Evolutionary conservation across 2,329 filamentous ascomycete species (phyloP).

Genomic region (Pyricularia grisea): DNA sequence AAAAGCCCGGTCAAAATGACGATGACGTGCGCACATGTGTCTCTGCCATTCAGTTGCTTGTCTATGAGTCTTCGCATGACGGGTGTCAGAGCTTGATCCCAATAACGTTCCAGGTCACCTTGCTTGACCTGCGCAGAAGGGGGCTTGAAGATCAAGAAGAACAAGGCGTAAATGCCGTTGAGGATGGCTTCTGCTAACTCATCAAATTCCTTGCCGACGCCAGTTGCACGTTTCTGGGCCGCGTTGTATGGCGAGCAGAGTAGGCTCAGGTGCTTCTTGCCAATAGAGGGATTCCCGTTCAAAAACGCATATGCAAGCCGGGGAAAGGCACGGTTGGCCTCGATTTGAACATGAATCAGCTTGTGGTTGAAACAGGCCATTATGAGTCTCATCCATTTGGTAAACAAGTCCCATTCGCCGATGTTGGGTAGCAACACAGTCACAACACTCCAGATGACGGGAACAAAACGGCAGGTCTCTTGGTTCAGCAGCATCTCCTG

Average conservation of each 20-base stretch:
- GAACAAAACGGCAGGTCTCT: constrained; percentile 56
- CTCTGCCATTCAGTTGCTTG: constrained; percentile 27
- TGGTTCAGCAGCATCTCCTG: constrained; percentile 58
- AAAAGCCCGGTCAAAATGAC: constrained; percentile 67
- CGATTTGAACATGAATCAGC: constrained; percentile 59
- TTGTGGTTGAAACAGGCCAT: constrained; percentile 82
- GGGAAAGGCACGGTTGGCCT: constrained; percentile 81
- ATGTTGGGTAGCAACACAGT: constrained; percentile 66
- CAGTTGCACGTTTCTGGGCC: constrained; percentile 52
- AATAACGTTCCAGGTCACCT: constrained; percentile 63
- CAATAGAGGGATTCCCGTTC: constrained; percentile 48
- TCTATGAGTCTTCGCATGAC: constrained; percentile 51
- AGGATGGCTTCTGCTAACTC: constrained; percentile 49
- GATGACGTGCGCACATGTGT: constrained; percentile 49
- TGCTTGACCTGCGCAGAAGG: constrained; percentile 31
- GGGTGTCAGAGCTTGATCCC: constrained; percentile 64
- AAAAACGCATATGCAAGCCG: constrained; percentile 69
- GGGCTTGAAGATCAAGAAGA: constrained; percentile 67
- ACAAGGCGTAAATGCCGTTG: constrained; percentile 67
- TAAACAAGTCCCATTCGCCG: constrained; percentile 64
- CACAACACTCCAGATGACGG: constrained; percentile 81
- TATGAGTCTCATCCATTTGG: constrained; percentile 60
- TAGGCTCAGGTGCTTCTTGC: constrained; percentile 36
- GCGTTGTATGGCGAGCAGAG: constrained; percentile 56
- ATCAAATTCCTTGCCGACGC: constrained; percentile 40